Evolutionary conservation across 371 early-diverging fungal genomes (phyloP).

Genomic region (Rhizopus stolonifer): DNA sequence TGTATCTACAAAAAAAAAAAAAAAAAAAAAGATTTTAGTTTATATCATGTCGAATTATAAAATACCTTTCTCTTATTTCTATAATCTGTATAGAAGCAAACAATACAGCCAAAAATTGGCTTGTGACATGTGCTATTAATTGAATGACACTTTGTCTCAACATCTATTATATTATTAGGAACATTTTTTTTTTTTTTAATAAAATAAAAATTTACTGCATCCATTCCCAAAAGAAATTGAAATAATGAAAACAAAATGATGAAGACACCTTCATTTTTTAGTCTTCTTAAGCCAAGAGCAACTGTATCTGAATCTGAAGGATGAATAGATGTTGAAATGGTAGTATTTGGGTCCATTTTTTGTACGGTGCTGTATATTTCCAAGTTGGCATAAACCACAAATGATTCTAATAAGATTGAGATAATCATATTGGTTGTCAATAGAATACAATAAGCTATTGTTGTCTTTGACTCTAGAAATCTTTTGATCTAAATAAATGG

Average conservation of each 20-base stretch:
- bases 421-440: conserved; percentile 31
- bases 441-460: conserved; percentile 23
- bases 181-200: too few relatives aligned
- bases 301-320: conserved; percentile 16
- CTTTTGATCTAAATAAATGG: conserved; percentile 18
- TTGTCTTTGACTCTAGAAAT: conserved; percentile 33
- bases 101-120: conserved; percentile 31
- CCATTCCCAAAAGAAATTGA: conserved; percentile 44
- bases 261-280: conserved; percentile 50
- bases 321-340: neutral
- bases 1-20: neutral
- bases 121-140: conserved; percentile 37
- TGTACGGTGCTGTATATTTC: conserved; percentile 24
- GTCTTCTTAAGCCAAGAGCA: conserved; percentile 25
- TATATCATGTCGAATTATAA: too few relatives aligned
- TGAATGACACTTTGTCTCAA: conserved; percentile 52
- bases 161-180: conserved; percentile 21
- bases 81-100: conserved; percentile 45
- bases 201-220: conserved; percentile 34
- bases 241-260: conserved; percentile 47
- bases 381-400: conserved; percentile 34
- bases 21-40: neutral
- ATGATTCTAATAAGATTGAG: conserved; percentile 38
- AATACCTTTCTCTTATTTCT: conserved; percentile 44
- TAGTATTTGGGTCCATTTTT: conserved; percentile 5